These are phyloP conservation scores for Solioccasus polychromus DNA, from an alignment of 768 basidiomycete genomes.

Conservation along the genomic window DNA sequence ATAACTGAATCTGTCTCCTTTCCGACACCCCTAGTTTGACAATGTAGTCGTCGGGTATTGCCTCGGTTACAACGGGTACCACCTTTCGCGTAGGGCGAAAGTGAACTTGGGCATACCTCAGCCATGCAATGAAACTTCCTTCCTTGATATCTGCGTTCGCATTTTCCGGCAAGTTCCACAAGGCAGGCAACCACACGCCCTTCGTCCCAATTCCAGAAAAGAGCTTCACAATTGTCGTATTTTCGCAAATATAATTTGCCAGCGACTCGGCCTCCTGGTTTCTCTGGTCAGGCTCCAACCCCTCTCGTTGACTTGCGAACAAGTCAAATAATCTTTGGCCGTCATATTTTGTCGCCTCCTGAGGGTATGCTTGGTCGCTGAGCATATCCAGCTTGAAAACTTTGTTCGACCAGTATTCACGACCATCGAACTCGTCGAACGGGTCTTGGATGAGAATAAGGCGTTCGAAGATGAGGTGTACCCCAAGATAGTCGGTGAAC, in stretches of 20 bases:
- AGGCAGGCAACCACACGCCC: neutral
- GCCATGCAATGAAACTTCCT: conserved; percentile 1
- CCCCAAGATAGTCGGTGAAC: conserved; percentile 2
- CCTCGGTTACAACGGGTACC: conserved; percentile 2
- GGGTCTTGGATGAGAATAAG: conserved; percentile 2
- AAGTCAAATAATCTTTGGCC: conserved; percentile 3
- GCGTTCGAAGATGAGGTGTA: conserved; percentile 2
- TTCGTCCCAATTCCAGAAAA: conserved; percentile 1
- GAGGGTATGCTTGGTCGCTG: conserved; percentile 1
- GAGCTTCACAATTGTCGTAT: conserved; percentile 1
- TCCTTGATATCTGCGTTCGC: conserved; percentile 1
- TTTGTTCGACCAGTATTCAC: conserved; percentile 1
- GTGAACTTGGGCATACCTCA: conserved; percentile 1
- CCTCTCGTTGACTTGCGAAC: conserved; percentile 5
- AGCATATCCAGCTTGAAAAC: conserved; percentile 1
- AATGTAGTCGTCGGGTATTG: conserved; percentile 1
- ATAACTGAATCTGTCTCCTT: neutral
- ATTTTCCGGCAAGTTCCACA: conserved; percentile 3
- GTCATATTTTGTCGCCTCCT: neutral
- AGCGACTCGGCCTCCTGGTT: conserved; percentile 4
- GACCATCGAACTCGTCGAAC: conserved; percentile 1
- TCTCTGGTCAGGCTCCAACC: neutral
- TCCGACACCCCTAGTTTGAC: neutral
- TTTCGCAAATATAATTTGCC: neutral
- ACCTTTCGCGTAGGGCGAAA: neutral